phyloP scores from a whole-genome alignment of 495 filamentous ascomycete species.

The Lindgomyces ingoldianus region DNA sequence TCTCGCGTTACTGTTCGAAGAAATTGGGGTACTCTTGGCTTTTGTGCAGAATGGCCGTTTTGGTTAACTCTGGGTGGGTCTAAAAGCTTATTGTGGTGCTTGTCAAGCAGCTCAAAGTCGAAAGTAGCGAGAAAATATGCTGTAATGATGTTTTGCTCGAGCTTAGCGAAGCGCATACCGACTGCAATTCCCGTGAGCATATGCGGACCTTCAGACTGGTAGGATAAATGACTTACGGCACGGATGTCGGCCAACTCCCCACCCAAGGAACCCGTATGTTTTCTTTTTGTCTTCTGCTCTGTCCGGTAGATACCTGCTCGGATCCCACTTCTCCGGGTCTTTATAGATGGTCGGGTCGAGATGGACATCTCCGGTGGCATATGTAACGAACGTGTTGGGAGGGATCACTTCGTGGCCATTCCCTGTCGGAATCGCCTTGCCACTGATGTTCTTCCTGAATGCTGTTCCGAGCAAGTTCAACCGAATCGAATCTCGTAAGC shows the following conservation, averaged over 20 bases:
- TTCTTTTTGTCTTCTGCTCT: slow-evolving; percentile 51
- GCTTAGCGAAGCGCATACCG: slow-evolving; percentile 49
- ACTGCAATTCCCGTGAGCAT: slow-evolving; percentile 7
- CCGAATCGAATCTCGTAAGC: slow-evolving; percentile 51
- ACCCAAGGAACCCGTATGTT: slow-evolving; percentile 47
- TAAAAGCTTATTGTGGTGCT: slow-evolving; percentile 7
- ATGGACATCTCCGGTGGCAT: slow-evolving; percentile 44
- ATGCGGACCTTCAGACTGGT: not conserved
- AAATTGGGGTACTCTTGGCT: slow-evolving; percentile 4
- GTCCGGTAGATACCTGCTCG: slow-evolving; percentile 48
- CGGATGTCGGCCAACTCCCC: slow-evolving; percentile 51
- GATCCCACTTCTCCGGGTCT: slow-evolving; percentile 50
- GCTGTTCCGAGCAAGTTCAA: slow-evolving; percentile 41
- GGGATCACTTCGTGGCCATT: slow-evolving; percentile 50
- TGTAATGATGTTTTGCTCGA: slow-evolving; percentile 51
- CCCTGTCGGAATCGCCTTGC: slow-evolving; percentile 44
- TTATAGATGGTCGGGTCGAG: slow-evolving; percentile 49
- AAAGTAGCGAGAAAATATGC: slow-evolving; percentile 46
- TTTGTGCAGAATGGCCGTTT: slow-evolving; percentile 20
- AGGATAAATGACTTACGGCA: slow-evolving; percentile 39
- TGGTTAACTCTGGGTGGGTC: slow-evolving; percentile 8
- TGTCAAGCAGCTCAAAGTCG: slow-evolving; percentile 29
- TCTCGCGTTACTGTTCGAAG: slow-evolving; percentile 10
- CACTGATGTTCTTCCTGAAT: slow-evolving; percentile 45
- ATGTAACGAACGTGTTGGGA: slow-evolving; percentile 43